Conservation (phyloP, 495 filamentous ascomycete species). For the Amphirosellinia nigrospora region DNA sequence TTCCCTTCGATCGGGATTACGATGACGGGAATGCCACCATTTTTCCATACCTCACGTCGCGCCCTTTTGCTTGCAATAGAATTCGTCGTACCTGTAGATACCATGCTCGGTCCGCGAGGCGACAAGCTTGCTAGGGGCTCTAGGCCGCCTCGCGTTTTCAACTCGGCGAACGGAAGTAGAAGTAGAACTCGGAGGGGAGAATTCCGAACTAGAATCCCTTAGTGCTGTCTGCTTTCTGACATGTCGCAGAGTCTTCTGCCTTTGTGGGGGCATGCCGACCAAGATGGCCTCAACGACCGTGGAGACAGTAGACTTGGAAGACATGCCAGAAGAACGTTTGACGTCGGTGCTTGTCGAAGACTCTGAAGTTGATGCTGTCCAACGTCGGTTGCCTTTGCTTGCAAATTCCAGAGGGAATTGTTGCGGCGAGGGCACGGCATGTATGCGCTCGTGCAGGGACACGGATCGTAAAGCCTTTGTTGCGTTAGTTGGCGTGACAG, state of each 20-base stretch:
- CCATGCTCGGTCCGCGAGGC: slow-evolving; percentile 59
- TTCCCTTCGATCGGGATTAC: slow-evolving; percentile 73
- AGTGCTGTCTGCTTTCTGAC: slow-evolving; percentile 64
- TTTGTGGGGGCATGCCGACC: slow-evolving; percentile 64
- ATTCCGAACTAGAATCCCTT: slow-evolving; percentile 60
- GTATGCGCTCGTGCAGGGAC: slow-evolving; percentile 53
- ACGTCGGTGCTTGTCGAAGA: slow-evolving; percentile 54
- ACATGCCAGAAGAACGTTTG: slow-evolving; percentile 65
- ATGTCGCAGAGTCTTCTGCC: slow-evolving; percentile 69
- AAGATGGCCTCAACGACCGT: slow-evolving; percentile 75
- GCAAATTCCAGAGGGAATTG: slow-evolving; percentile 30
- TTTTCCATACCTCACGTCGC: slow-evolving; percentile 61
- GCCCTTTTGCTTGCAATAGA: slow-evolving; percentile 60
- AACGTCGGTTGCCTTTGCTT: slow-evolving; percentile 34
- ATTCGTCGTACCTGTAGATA: slow-evolving; percentile 63
- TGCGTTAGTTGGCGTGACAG: slow-evolving; percentile 55
- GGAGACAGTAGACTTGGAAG: slow-evolving; percentile 64
- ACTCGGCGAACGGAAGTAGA: slow-evolving; percentile 42
- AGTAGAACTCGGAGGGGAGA: slow-evolving; percentile 55
- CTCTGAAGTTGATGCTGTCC: slow-evolving; percentile 45
- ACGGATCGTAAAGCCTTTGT: slow-evolving; percentile 55
- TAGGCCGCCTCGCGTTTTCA: slow-evolving; percentile 34
- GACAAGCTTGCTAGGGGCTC: slow-evolving; percentile 26
- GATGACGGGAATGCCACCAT: slow-evolving; percentile 68
- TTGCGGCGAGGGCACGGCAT: slow-evolving; percentile 46